Evolutionary conservation across 441 rosid species (phyloP).

Genomic region (Euphorbia schlechtendalii): DNA sequence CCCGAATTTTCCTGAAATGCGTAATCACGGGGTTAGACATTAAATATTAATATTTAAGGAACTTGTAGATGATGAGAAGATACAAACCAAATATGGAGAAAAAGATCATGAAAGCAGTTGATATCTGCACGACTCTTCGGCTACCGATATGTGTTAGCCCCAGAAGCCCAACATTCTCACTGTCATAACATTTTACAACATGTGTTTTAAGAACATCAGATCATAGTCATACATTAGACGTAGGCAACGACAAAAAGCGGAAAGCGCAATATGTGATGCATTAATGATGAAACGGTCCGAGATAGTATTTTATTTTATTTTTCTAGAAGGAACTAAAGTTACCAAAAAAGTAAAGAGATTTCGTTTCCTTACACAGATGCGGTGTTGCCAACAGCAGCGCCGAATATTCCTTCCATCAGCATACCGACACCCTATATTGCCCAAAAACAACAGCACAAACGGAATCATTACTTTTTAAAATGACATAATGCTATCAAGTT

Average conservation of each 20-base stretch:
- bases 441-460: no score
- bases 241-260: no score
- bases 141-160: constrained; percentile 89
- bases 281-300: no score
- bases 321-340: no score
- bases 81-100: constrained; percentile 89
- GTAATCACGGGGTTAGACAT: constrained; percentile 9
- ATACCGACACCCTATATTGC: constrained; percentile 70
- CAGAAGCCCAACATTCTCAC: constrained; percentile 95
- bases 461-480: no score
- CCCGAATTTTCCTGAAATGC: constrained; percentile 73
- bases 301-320: no score
- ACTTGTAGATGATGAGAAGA: constrained; percentile 5
- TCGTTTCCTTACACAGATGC: constrained; percentile 73
- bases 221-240: no score
- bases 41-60: background rate
- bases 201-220: no score
- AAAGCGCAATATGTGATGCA: no score
- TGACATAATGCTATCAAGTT: no score
- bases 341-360: background rate
- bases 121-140: constrained; percentile 87
- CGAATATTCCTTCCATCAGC: constrained; percentile 82
- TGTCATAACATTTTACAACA: no score
- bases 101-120: constrained; percentile 92
- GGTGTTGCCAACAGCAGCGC: constrained; percentile 71